These are phyloP conservation scores for Ustilago sp. DNA, from an alignment of 1,284 basidiomycete species.

Conservation along the genomic window DNA sequence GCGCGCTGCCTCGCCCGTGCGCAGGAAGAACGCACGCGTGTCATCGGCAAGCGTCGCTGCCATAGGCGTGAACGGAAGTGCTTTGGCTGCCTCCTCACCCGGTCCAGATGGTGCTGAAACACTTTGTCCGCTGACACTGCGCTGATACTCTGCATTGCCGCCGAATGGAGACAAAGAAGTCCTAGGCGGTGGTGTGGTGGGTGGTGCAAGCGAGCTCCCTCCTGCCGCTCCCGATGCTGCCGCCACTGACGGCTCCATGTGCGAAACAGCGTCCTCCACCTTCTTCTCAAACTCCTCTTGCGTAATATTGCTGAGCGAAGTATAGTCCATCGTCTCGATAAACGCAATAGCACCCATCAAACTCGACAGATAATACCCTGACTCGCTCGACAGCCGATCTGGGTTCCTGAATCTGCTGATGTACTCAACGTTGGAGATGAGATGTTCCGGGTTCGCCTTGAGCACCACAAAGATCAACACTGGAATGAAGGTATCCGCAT, in stretches of 20 bases:
- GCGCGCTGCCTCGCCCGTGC: conserved; percentile 67
- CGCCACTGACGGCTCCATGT: conserved; percentile 24
- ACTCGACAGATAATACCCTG: conserved; percentile 96
- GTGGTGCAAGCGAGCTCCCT: conserved; percentile 16
- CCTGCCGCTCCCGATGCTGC: conserved; percentile 6
- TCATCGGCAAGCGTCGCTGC: conserved; percentile 65
- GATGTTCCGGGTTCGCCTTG: conserved; percentile 89
- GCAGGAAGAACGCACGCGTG: conserved; percentile 65
- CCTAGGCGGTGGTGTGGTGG: conserved; percentile 33
- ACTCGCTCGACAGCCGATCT: conserved; percentile 88
- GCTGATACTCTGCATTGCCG: conserved; percentile 29
- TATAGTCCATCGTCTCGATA: conserved; percentile 96
- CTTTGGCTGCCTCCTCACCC: conserved; percentile 56
- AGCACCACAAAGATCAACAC: conserved; percentile 94
- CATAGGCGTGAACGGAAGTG: conserved; percentile 48
- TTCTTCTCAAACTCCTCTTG: conserved; percentile 87
- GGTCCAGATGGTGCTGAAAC: conserved; percentile 44
- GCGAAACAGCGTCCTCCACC: conserved; percentile 55
- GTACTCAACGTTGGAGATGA: conserved; percentile 90
- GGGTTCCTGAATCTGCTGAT: conserved; percentile 95
- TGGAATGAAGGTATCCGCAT: conserved; percentile 89
- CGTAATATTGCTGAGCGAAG: conserved; percentile 88
- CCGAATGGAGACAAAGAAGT: conserved; percentile 20
- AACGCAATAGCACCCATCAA: conserved; percentile 84
- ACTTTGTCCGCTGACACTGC: conserved; percentile 44